Base-by-base conservation (phyloP, 345 rosid species). In the Boechera retrofracta region DNA sequence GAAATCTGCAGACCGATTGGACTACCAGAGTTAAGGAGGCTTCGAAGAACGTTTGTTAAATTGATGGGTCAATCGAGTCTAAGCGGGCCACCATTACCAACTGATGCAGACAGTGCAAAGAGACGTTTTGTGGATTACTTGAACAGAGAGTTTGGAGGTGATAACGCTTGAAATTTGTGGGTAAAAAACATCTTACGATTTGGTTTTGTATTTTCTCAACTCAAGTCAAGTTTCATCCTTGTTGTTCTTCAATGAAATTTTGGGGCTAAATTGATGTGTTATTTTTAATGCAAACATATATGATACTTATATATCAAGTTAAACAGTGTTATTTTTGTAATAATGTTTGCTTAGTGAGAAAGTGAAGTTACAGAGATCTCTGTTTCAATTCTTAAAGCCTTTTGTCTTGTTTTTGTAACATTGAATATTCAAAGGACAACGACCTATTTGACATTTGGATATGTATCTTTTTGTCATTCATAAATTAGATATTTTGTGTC, bases 91-190 rank as follows among this genome's bases (percentile, higher is more conserved):
- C 97, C 93, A 0, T 94, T 92, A 1, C 95, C 97, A 57, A 85
- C 96, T 0, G 99, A 91, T 81, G 86, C 96, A 4, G 93, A 88
- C 28, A 88, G 93, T 44, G 94, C 91, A 8, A 96, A 93, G 85
- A 88, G 96, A 84, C 91, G 89, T 90, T 93, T 96, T 75, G 86
- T 89, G 8, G 97, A 96, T 76, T 93, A 89, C 85, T 85, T 96
- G 86, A 96, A 91, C 82, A 82, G 97, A 82, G 98, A 93, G 82
- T 69, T 91, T n/a, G 91, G 87, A 47, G 79, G 77, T 42, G 67
- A 79, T 64, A 71, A 21, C 55, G 78, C 67, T 74, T 86, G 86
- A 85, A 73, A 44, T 6, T 44, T 47, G 67, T 63, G 36, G 44
- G 64, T 52, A 18, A 35, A n/a, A 41, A 63, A 29, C 31, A 71